Conservation (phyloP, 805 yeast species). For the Yarrowia sp. region DNA sequence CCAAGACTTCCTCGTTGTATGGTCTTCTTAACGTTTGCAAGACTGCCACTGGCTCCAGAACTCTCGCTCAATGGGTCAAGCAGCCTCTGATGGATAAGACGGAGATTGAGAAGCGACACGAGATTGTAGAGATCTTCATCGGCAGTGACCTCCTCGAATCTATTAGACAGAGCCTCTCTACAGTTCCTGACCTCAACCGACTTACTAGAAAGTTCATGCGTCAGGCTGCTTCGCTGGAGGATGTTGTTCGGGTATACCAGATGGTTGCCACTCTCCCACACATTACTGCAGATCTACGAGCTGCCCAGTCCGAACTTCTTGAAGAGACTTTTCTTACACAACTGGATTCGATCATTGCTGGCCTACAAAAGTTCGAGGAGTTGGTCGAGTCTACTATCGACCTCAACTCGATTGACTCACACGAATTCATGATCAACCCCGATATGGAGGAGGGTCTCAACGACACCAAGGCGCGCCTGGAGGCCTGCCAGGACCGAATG, state of each 20-base stretch:
- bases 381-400: slow-evolving; percentile 92
- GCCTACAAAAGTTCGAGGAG: slow-evolving; percentile 69
- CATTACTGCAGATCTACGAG: slow-evolving; percentile 51
- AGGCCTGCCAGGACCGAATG: slow-evolving; percentile 52
- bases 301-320: slow-evolving; percentile 43
- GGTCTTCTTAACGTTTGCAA: slow-evolving; percentile 87
- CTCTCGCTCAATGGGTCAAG: slow-evolving; percentile 90
- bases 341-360: slow-evolving; percentile 36
- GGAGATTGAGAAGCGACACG: slow-evolving; percentile 65
- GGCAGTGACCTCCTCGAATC: slow-evolving; percentile 61
- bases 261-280: slow-evolving; percentile 69
- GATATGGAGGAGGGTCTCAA: slow-evolving; percentile 81
- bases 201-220: slow-evolving; percentile 62
- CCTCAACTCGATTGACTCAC: slow-evolving; percentile 71
- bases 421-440: slow-evolving; percentile 81
- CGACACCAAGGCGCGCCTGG: slow-evolving; percentile 56
- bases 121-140: slow-evolving; percentile 52
- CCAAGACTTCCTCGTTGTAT: slow-evolving; percentile 60
- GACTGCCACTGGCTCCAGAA: slow-evolving; percentile 81
- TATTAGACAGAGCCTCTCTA: slow-evolving; percentile 57
- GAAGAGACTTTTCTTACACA: slow-evolving; percentile 52
- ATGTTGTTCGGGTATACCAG: slow-evolving; percentile 85
- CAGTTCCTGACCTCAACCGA: slow-evolving; percentile 80
- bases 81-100: slow-evolving; percentile 76
- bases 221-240: slow-evolving; percentile 66